Percentiles rank a stretch among this genome's conserved stretches.
Evolutionary conservation across 78 protist species (phyloP).

Genomic region (Dictyostelium firmibasis): DNA sequence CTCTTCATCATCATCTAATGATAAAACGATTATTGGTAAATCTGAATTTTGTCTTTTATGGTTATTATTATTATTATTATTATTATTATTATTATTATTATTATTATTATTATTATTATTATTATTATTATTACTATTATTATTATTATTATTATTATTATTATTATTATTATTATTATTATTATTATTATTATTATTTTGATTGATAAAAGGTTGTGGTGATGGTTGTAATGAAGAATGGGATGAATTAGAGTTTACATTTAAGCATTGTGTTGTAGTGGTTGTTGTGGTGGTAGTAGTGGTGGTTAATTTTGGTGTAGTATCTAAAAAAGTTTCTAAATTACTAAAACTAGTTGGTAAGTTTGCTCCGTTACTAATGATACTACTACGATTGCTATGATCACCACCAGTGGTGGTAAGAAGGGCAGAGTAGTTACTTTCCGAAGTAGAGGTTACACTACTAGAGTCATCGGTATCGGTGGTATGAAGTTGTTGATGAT

Average conservation of each 20-base stretch:
- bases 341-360: background rate
- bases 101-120: background rate
- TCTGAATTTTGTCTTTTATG: constrained; percentile 12
- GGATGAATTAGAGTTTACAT: background rate
- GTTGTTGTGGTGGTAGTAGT: background rate
- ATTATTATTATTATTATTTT: background rate
- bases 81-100: background rate
- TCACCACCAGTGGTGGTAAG: background rate
- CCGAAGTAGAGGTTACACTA: background rate
- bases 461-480: background rate
- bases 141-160: too few relatives aligned
- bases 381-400: constrained; percentile 13
- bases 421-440: background rate
- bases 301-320: background rate
- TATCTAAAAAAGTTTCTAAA: constrained; percentile 18
- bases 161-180: too few relatives aligned
- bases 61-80: background rate
- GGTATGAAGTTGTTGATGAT: background rate
- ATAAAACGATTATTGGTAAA: constrained; percentile 21
- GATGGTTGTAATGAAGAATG: background rate
- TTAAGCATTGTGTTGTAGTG: background rate
- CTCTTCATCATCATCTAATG: constrained; percentile 21
- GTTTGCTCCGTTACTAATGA: background rate
- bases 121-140: too few relatives aligned
- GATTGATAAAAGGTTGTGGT: background rate